Evolutionary conservation across 2,329 filamentous ascomycete species (phyloP).

Genomic region (Alternaria triticina): DNA sequence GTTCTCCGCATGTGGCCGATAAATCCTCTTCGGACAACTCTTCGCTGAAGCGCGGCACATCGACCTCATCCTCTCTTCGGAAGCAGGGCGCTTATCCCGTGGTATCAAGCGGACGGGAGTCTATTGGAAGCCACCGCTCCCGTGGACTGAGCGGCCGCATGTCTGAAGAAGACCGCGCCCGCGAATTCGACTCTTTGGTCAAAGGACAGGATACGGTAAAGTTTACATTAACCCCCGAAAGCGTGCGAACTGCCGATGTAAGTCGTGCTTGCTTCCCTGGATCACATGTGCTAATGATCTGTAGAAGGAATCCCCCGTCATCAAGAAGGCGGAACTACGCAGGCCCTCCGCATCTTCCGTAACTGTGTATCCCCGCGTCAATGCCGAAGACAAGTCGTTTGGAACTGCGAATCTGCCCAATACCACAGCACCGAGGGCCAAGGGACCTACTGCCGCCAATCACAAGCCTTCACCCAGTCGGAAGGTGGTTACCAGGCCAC

Average conservation of each 20-base stretch:
- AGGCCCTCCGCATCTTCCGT: constrained; percentile 30
- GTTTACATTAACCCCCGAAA: constrained; percentile 57
- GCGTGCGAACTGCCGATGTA: constrained; percentile 53
- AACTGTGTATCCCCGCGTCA: constrained; percentile 42
- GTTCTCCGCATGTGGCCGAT: constrained; percentile 25
- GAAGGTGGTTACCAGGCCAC: constrained; percentile 38
- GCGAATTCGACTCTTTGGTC: constrained; percentile 57
- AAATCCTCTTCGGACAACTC: constrained; percentile 35
- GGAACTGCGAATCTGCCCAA: constrained; percentile 35
- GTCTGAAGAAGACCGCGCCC: constrained; percentile 48
- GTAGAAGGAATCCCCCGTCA: constrained; percentile 33
- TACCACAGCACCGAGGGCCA: constrained; percentile 29
- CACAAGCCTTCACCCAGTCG: constrained; percentile 34
- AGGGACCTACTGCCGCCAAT: constrained; percentile 21
- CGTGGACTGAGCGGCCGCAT: constrained; percentile 39
- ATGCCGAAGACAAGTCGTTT: constrained; percentile 35
- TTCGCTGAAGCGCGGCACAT: constrained; percentile 39
- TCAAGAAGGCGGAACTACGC: constrained; percentile 26
- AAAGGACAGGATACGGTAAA: constrained; percentile 57
- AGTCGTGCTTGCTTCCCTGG: constrained; percentile 26
- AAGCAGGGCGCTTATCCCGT: constrained; percentile 41
- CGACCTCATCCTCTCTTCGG: constrained; percentile 39
- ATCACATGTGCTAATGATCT: constrained; percentile 8
- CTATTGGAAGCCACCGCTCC: constrained; percentile 39
- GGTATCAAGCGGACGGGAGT: constrained; percentile 43